A percentile compares a stretch with the other conserved stretches of the same genome.
These are phyloP conservation scores for Patellaria atrata DNA, from an alignment of 495 filamentous ascomycete genomes.

Conservation along the genomic window DNA sequence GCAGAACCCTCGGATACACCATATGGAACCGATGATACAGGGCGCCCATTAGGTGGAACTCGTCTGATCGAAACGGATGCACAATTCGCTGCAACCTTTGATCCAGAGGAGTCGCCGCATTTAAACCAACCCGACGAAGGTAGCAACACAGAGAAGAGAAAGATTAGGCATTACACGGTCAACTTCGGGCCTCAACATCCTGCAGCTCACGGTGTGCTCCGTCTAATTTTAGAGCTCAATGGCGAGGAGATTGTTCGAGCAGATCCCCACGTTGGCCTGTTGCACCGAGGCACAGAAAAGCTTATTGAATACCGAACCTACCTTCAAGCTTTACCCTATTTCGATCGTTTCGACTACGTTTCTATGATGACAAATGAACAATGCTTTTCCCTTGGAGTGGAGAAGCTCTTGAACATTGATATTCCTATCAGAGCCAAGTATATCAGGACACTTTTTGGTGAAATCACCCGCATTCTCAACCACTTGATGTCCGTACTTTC, in stretches of 20 bases:
- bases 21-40: no score
- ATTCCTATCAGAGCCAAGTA: slow-evolving; percentile 92
- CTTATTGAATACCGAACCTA: slow-evolving; percentile 99
- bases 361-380: slow-evolving; percentile 99
- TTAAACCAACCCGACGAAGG: no score
- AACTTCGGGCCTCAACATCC: slow-evolving; percentile 99
- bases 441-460: slow-evolving; percentile 91
- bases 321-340: slow-evolving; percentile 95
- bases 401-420: slow-evolving; percentile 96
- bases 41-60: slow-evolving; percentile 30
- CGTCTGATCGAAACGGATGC: slow-evolving; percentile 45
- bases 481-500: slow-evolving; percentile 96
- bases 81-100: slow-evolving; percentile 37
- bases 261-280: slow-evolving; percentile 91
- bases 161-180: slow-evolving; percentile 97
- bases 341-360: slow-evolving; percentile 96
- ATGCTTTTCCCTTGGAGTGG: slow-evolving; percentile 85
- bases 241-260: slow-evolving; percentile 94
- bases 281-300: slow-evolving; percentile 98
- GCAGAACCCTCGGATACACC: slow-evolving; percentile 41
- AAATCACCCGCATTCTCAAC: slow-evolving; percentile 90
- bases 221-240: slow-evolving; percentile 92
- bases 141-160: slow-evolving; percentile 48
- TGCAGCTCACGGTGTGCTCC: slow-evolving; percentile 94
- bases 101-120: slow-evolving; percentile 33